Base-by-base conservation (phyloP, 495 filamentous ascomycete species). In the Aspergillus kassunensis region DNA sequence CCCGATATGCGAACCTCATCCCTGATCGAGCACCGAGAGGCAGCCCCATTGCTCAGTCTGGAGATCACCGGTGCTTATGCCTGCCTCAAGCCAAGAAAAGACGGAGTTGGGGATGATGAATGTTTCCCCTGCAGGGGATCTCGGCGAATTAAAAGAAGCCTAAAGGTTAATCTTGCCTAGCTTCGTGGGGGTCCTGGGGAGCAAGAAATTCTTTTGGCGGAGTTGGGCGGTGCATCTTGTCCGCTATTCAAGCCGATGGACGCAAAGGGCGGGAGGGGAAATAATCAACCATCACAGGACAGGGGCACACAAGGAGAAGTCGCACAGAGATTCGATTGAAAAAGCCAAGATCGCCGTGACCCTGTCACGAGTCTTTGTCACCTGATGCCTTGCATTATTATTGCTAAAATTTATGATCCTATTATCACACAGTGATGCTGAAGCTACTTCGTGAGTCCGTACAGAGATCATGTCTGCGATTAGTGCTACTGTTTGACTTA, bases 281-380 rank as follows among this genome's bases (percentile, higher is more conserved):
- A 51, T 42, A 33, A 42, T 24, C n/a, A n/a, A n/a, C n/a, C n/a
- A n/a, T n/a, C n/a, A n/a, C n/a, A n/a, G n/a, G n/a, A n/a, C 25
- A 34, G 18, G 13, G 13, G 12, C 21, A 20, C 12, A 43, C 39
- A 33, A 24, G 37, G 20, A 13, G 24, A 40, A 40, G 23, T 11
- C 10, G 36, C 36, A 40, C 18, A 21, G 27, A 20, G 2, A n/a
- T 10, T 39, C 18, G 34, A 24, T 33, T 20, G 37, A 50, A 16
- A 34, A 51, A 47, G 42, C 21, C 35, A 45, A 41, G 48, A 51
- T 52, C 40, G 43, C 42, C 49, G 37, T 9, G 31, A n/a, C 24
- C 24, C 8, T 7, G 34, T 57, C 54, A 57, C 49, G 54, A 43
- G 49, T 52, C 44, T 23, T 19, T 21, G 46, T 57, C 55, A 57